Conservation (phyloP, 2,329 filamentous ascomycete genomes). For the Fusarium subtropicale region DNA sequence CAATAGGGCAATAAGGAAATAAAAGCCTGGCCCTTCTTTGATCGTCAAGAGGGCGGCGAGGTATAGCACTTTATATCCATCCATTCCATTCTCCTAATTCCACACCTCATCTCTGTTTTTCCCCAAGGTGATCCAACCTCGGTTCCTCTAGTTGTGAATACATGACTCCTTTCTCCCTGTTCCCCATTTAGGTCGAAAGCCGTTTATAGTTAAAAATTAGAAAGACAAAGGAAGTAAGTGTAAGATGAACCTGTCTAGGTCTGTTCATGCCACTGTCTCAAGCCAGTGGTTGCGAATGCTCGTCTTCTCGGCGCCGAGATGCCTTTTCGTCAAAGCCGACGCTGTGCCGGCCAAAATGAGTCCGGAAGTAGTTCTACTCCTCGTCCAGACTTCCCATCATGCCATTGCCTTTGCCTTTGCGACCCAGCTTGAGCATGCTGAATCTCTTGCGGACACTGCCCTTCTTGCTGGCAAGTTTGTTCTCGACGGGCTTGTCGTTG, state of each 20-base stretch:
- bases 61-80: conserved; percentile 42
- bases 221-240: conserved; percentile 25
- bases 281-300: conserved; percentile 20
- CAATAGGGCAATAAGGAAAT: conserved; percentile 11
- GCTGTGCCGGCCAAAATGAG: conserved; percentile 47
- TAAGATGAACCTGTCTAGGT: conserved; percentile 4
- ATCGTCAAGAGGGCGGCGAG: conserved; percentile 29
- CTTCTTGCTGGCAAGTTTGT: conserved; percentile 59
- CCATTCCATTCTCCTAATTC: conserved; percentile 8
- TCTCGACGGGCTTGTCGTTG: conserved; percentile 44
- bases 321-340: conserved; percentile 40
- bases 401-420: conserved; percentile 69
- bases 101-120: not conserved
- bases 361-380: conserved; percentile 59
- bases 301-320: conserved; percentile 15
- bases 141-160: conserved; percentile 24
- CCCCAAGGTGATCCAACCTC: conserved; percentile 30
- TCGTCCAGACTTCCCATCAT: conserved; percentile 67
- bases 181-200: conserved; percentile 3
- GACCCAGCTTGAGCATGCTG: conserved; percentile 80
- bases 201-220: conserved; percentile 19
- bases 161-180: conserved; percentile 11
- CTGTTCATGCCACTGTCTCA: conserved; percentile 16
- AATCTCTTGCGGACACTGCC: conserved; percentile 81
- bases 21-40: conserved; percentile 12